These are phyloP conservation scores for Fusarium sp. DNA, from an alignment of 2,329 filamentous ascomycete genomes.

Conservation along the genomic window DNA sequence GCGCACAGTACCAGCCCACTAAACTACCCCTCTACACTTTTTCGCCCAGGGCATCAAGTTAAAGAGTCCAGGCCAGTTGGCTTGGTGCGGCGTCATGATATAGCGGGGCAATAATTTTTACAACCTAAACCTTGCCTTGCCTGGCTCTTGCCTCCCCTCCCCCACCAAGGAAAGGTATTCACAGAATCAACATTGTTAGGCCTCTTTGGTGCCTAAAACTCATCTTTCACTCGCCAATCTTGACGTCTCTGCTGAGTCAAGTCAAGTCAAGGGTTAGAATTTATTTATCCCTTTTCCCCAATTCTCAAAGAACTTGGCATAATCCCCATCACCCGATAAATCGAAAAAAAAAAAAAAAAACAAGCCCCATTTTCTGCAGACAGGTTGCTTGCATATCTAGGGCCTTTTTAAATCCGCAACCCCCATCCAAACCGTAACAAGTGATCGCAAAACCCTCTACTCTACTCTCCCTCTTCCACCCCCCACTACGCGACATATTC, in stretches of 20 bases:
- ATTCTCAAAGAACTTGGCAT: conserved; percentile 15
- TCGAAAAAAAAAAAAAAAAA: neutral
- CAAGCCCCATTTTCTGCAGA: conserved; percentile 34
- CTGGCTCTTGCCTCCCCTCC: conserved; percentile 40
- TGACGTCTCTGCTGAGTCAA: conserved; percentile 1
- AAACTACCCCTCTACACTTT: conserved; percentile 45
- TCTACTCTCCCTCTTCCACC: conserved; percentile 4
- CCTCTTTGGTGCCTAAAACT: conserved; percentile 45
- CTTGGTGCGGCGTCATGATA: conserved; percentile 50
- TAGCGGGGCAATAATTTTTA: conserved; percentile 58
- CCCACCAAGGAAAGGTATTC: conserved; percentile 43
- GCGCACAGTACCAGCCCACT: conserved; percentile 21
- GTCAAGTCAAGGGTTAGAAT: neutral
- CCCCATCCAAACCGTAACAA: conserved; percentile 43
- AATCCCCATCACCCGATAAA: conserved; percentile 9
- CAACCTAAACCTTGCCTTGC: conserved; percentile 44
- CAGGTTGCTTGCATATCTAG: conserved; percentile 40
- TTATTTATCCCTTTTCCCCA: neutral
- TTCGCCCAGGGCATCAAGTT: conserved; percentile 13
- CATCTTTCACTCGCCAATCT: conserved; percentile 7
- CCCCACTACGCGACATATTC: conserved; percentile 22
- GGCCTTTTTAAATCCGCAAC: conserved; percentile 42
- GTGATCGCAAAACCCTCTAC: conserved; percentile 34
- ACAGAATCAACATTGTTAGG: conserved; percentile 44
- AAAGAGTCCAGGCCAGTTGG: neutral